Evolutionary conservation across 768 basidiomycete genomes (phyloP), one percentile per base, ranked within the genome.

Genomic region (Suillus paluster): DNA sequence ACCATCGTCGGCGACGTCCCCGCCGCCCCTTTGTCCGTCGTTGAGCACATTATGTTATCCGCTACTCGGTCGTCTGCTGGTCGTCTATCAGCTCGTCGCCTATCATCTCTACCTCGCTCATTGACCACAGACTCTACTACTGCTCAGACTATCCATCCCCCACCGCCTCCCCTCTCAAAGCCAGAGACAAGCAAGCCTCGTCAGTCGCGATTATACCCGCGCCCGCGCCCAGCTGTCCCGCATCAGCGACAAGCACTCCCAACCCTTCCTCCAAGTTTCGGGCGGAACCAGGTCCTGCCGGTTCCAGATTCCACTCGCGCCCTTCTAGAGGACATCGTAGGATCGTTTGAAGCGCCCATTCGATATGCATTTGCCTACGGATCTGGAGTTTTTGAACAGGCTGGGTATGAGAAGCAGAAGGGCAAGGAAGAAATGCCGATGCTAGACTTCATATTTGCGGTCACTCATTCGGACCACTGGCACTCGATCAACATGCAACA

Each of bases 301-400:
- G 93, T 95, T 9, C 82, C 91, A 14, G 88, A 89, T 71, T 87
- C 90, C 27, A 94, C 90, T 3, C 85, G 93, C 5, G 88, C 90
- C 4, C 79, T 94, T 27, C 83, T 97, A 17, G 92, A 95, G 70
- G 81, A 83, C 62, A 89, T 98, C 60, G 89, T 97, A 38, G 79
- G 80, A 15, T 82, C 86, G 53, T 97, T 98, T 69, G 84, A 94
- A 45, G 93, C 94, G 0, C 96, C 96, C 11, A 92, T 98, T 54
- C 89, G 96, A 23, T 99, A 97, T 80, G 97, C 96, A 1, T 95
- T 98, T 71, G 97, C 97, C 0, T 99, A 99, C 71, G 97, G 97
- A 14, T 94, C 91, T 3, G 97, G 97, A 0, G 95, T 99, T 2
- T 97, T 97, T 68, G 87, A 92, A 70, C 97, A 99, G 76, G 88